Evolutionary conservation across 1,139 yeast species (phyloP).

Genomic region (Yamadazyma atlantica): DNA sequence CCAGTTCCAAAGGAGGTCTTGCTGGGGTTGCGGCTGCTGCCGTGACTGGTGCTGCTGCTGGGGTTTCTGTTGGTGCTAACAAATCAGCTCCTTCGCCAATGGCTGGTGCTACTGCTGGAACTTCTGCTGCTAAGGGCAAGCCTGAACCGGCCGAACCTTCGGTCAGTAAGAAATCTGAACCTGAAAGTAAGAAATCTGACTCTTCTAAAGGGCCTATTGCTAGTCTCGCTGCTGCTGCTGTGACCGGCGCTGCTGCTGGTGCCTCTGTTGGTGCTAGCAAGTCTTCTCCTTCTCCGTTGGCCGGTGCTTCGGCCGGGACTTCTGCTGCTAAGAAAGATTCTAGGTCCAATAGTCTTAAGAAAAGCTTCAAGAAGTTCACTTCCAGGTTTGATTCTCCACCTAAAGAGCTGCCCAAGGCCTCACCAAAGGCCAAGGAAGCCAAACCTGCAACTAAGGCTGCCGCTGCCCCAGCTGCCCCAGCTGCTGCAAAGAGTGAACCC

Average conservation of each 20-base stretch:
- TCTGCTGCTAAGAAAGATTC: constrained; percentile 5
- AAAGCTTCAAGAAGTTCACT: constrained; percentile 12
- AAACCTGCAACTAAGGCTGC: constrained; percentile 3
- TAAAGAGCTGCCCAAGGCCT: too few relatives aligned
- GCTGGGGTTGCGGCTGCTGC: constrained; percentile 13
- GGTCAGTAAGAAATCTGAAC: too few relatives aligned
- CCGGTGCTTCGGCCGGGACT: constrained; percentile 9
- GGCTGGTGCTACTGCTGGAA: too few relatives aligned
- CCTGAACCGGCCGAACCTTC: too few relatives aligned
- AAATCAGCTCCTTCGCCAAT: constrained; percentile 3
- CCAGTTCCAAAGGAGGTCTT: too few relatives aligned
- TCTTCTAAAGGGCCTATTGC: too few relatives aligned
- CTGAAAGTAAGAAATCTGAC: too few relatives aligned
- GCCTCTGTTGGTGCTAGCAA: constrained; percentile 2
- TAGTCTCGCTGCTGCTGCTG: constrained; percentile 13
- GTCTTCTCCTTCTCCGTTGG: constrained; percentile 6
- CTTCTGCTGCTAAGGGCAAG: too few relatives aligned
- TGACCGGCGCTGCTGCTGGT: constrained; percentile 9
- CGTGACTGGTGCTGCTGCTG: constrained; percentile 11
- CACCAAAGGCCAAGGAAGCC: constrained; percentile 4
- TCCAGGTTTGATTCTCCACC: constrained; percentile 4
- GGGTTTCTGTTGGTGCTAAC: constrained; percentile 2
- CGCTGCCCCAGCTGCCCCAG: constrained; percentile 1
- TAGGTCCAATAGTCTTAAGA: constrained; percentile 15
- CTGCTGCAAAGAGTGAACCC: constrained; percentile 6